Conservation (phyloP, 1,284 basidiomycete species). For the Pisolithus thermaeus region DNA sequence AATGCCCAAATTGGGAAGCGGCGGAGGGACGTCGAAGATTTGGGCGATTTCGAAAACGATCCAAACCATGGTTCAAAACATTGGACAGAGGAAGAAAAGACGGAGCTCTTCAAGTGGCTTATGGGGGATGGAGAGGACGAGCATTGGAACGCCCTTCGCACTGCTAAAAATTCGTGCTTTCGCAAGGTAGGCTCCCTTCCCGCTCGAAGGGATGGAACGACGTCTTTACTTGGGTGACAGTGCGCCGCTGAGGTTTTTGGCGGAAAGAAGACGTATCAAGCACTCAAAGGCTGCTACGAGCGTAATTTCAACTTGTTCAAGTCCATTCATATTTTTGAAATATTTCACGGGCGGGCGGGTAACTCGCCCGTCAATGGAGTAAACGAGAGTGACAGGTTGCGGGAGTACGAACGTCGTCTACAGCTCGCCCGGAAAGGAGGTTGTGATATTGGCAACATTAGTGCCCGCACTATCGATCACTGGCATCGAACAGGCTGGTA, state of each 20-base stretch:
- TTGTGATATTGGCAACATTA: constrained; percentile 64
- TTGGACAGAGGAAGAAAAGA: constrained; percentile 76
- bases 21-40: constrained; percentile 41
- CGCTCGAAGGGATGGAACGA: neutral
- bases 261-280: constrained; percentile 71
- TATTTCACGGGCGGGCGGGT: constrained; percentile 40
- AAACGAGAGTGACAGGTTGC: constrained; percentile 52
- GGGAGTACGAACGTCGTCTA: constrained; percentile 61
- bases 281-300: constrained; percentile 74
- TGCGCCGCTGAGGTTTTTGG: constrained; percentile 63
- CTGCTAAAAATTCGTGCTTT: constrained; percentile 75
- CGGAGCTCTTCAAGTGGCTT: constrained; percentile 66
- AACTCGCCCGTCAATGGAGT: constrained; percentile 34
- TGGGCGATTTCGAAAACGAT: constrained; percentile 45
- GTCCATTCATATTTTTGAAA: constrained; percentile 67
- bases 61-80: constrained; percentile 62
- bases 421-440: constrained; percentile 54
- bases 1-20: constrained; percentile 38
- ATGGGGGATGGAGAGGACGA: constrained; percentile 65
- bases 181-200: constrained; percentile 49
- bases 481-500: constrained; percentile 75
- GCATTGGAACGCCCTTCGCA: constrained; percentile 65
- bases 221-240: constrained; percentile 29
- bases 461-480: constrained; percentile 63
- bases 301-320: constrained; percentile 76